These are phyloP conservation scores for Evernia prunastri DNA, from an alignment of 495 filamentous ascomycete genomes.

Conservation along the genomic window DNA sequence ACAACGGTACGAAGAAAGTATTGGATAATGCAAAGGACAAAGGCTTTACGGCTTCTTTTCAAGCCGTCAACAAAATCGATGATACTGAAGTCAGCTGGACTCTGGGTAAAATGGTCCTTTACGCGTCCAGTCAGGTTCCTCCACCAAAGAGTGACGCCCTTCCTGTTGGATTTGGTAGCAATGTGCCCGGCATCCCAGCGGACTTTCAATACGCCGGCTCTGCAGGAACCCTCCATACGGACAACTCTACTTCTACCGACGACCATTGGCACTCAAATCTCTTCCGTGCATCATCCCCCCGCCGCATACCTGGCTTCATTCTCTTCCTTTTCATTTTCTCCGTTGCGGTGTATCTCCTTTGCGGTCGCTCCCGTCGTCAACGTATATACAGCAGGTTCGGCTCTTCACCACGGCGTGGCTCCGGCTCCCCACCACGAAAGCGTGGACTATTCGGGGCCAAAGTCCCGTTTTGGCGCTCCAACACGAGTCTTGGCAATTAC, in stretches of 20 bases:
- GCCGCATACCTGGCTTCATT: constrained; percentile 64
- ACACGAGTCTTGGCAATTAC: constrained; percentile 28
- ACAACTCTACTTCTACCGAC: constrained; percentile 41
- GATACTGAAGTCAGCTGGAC: constrained; percentile 98
- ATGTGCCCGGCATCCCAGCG: constrained; percentile 55
- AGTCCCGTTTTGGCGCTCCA: constrained; percentile 26
- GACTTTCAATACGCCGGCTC: constrained; percentile 85
- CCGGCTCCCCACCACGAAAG: constrained; percentile 47
- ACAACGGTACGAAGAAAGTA: constrained; percentile 73
- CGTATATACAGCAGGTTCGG: constrained; percentile 55
- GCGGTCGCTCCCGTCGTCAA: constrained; percentile 64
- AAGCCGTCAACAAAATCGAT: constrained; percentile 87
- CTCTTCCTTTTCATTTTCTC: constrained; percentile 68
- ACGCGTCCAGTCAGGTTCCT: constrained; percentile 82
- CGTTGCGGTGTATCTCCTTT: constrained; percentile 57
- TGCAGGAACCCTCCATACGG: constrained; percentile 25
- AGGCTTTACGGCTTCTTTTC: constrained; percentile 82
- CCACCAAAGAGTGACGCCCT: constrained; percentile 50
- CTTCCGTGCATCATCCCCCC: constrained; percentile 52
- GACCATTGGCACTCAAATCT: constrained; percentile 68
- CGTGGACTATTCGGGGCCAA: constrained; percentile 48
- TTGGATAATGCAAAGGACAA: constrained; percentile 64
- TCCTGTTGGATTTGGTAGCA: constrained; percentile 89
- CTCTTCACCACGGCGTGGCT: constrained; percentile 42
- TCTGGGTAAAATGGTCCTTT: constrained; percentile 94